phyloP scores from a whole-genome alignment of 2,329 filamentous ascomycete genomes.

The Cladophialophora immunda region DNA sequence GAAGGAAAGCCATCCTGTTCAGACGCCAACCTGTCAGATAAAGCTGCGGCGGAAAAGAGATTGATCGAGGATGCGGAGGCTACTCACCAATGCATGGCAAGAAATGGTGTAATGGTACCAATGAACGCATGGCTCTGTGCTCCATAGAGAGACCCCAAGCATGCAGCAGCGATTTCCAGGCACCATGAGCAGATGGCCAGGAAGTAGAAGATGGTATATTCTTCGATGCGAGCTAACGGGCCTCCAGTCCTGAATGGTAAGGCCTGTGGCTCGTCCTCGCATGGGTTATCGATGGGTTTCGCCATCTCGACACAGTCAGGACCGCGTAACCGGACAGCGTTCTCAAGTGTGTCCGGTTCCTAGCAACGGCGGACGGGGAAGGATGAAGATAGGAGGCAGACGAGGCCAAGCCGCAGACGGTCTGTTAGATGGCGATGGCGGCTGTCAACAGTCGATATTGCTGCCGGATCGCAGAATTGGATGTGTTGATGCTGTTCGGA shows the following conservation, averaged over 20 bases:
- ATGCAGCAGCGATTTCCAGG: constrained; percentile 31
- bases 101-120: constrained; percentile 29
- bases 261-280: constrained; percentile 28
- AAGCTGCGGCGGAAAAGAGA: too few relatives aligned
- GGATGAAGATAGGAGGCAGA: too few relatives aligned
- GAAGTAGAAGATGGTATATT: constrained; percentile 35
- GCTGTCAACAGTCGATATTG: not conserved
- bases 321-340: not conserved
- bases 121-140: constrained; percentile 34
- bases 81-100: constrained; percentile 29
- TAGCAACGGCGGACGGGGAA: not conserved
- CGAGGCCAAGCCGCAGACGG: not conserved
- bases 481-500: not conserved
- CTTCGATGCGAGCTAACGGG: constrained; percentile 28
- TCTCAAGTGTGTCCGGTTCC: not conserved
- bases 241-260: constrained; percentile 31
- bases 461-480: not conserved
- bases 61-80: not conserved
- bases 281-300: constrained; percentile 28
- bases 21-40: not conserved
- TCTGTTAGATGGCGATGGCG: not conserved
- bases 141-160: constrained; percentile 32
- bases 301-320: constrained; percentile 21
- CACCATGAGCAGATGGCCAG: constrained; percentile 29
- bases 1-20: constrained; percentile 32